Evolutionary conservation across 192 early-diverging fungal species (phyloP), one percentile per base, ranked within the genome.

Genomic region (Coemansia sp.): DNA sequence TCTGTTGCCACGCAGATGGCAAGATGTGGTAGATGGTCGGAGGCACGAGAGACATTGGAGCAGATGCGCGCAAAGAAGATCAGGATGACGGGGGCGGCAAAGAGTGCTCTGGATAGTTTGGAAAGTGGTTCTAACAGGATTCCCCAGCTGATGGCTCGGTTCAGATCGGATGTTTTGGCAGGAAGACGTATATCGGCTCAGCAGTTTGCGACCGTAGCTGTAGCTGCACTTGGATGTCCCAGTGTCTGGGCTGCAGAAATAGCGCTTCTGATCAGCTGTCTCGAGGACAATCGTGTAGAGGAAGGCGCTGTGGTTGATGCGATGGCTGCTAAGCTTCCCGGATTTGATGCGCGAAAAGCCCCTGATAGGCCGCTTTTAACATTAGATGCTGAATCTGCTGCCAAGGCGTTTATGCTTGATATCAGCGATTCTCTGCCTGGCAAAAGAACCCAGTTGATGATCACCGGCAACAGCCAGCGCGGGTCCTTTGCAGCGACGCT

Each of bases 281-380:
- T 78, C 5, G 71, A 73, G 59, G 67, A 61, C 20, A 63, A 71
- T 10, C 59, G 63, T 28, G 60, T 78, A 7, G 48, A 63, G 12
- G 63, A 68, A 34, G 69, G 71, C 55, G 67, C 76, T 0, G 76
- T 62, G 7, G 71, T 69, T 11, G 71, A 73, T 14, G 66, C 76
- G 20, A 42, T 78, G 58, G 76, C 76, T 48, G 64, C 67, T 29
- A 58, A 60, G 42, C 71, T 78, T 55, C 76, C 76, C 4, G 67
- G 76, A 20, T 42, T 73, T 25, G 56, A 64, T 56, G 45, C 48
- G 0, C 14, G 31, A 3, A 42, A 31, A 11, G 52, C 60, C 16
- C 16, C 59, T 18, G 61, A 14, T n/a, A 54, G 75, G 51, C 75
- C 75, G 45, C 67, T 77, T 61, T 52, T 75, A 62, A 33, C 40